phyloP scores from a whole-genome alignment of 192 early-diverging fungal genomes.

The Linnemannia schmuckeri region DNA sequence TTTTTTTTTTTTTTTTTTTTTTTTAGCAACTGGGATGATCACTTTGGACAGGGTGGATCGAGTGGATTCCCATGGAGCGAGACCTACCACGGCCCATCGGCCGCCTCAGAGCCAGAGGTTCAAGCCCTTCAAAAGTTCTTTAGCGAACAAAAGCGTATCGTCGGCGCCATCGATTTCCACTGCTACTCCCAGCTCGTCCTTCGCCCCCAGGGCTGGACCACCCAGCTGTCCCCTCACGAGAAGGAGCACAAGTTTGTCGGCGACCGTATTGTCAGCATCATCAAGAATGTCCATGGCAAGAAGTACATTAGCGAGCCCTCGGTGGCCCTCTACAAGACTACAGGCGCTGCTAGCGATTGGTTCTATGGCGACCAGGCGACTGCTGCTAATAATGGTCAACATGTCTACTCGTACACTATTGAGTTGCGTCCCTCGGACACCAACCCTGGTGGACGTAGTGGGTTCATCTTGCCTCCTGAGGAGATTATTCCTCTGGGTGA shows the following conservation, averaged over 20 bases:
- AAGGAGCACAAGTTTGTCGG: slow-evolving; percentile 55
- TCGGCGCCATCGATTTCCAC: slow-evolving; percentile 70
- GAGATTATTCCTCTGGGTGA: slow-evolving; percentile 70
- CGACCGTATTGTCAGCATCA: slow-evolving; percentile 51
- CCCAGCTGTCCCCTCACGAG: slow-evolving; percentile 25
- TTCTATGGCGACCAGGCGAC: slow-evolving; percentile 62
- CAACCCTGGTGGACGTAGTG: slow-evolving; percentile 53
- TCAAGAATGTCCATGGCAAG: slow-evolving; percentile 63
- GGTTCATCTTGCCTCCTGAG: slow-evolving; percentile 68
- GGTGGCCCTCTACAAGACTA: slow-evolving; percentile 63
- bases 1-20: neutral
- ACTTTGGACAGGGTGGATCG: slow-evolving; percentile 52
- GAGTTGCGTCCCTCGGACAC: slow-evolving; percentile 65
- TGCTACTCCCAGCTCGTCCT: slow-evolving; percentile 71
- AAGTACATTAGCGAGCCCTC: slow-evolving; percentile 65
- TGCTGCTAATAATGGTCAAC: slow-evolving; percentile 34
- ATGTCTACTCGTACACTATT: slow-evolving; percentile 67
- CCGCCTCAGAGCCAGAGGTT: slow-evolving; percentile 60
- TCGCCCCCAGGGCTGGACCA: slow-evolving; percentile 64
- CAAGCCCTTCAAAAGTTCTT: slow-evolving; percentile 65
- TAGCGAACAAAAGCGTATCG: slow-evolving; percentile 63
- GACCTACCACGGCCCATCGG: slow-evolving; percentile 54
- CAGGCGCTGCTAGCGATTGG: slow-evolving; percentile 67
- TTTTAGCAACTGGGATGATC: slow-evolving; percentile 59
- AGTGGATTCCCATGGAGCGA: slow-evolving; percentile 55